A percentile compares a stretch with the other conserved stretches of the same genome.
Conservation (phyloP, 768 basidiomycete genomes). For the Auriscalpium microsporum region DNA sequence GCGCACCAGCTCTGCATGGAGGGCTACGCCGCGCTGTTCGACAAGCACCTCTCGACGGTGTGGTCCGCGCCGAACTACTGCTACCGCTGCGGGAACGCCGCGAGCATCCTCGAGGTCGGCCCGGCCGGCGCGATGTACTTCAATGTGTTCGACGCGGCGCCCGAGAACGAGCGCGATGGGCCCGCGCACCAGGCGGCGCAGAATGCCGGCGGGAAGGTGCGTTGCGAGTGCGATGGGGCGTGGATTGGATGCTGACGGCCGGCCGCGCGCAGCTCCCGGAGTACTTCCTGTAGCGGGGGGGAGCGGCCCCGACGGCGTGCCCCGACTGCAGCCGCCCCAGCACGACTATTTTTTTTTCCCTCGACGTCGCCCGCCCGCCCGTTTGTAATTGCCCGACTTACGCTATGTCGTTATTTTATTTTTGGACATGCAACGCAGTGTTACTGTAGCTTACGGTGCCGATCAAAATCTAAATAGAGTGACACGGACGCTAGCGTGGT, state of each 20-base stretch:
- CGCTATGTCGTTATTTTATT: slow-evolving; percentile 8
- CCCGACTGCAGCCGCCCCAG: neutral
- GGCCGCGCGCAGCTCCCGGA: slow-evolving; percentile 53
- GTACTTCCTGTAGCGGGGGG: slow-evolving; percentile 65
- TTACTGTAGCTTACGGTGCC: neutral
- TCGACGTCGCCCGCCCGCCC: no score
- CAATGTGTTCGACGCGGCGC: slow-evolving; percentile 97
- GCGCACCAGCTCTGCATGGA: slow-evolving; percentile 99
- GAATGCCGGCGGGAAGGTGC: slow-evolving; percentile 64
- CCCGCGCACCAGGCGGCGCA: slow-evolving; percentile 72
- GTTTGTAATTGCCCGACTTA: neutral
- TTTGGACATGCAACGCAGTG: neutral
- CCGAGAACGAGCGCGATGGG: slow-evolving; percentile 93
- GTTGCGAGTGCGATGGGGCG: no score
- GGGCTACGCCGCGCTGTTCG: slow-evolving; percentile 95
- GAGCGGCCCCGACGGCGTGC: no score
- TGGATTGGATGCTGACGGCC: slow-evolving; percentile 1
- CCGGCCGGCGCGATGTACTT: slow-evolving; percentile 85
- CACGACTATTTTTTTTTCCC: no score
- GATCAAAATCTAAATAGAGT: neutral
- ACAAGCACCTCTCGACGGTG: slow-evolving; percentile 91
- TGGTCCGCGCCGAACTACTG: slow-evolving; percentile 99
- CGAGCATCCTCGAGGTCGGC: slow-evolving; percentile 91
- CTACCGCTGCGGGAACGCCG: slow-evolving; percentile 96
- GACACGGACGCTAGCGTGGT: no score